A percentile compares a stretch with the other conserved stretches of the same genome.
These are phyloP conservation scores for Penicillium expansum DNA, from an alignment of 2,329 filamentous ascomycete genomes.

Conservation along the genomic window DNA sequence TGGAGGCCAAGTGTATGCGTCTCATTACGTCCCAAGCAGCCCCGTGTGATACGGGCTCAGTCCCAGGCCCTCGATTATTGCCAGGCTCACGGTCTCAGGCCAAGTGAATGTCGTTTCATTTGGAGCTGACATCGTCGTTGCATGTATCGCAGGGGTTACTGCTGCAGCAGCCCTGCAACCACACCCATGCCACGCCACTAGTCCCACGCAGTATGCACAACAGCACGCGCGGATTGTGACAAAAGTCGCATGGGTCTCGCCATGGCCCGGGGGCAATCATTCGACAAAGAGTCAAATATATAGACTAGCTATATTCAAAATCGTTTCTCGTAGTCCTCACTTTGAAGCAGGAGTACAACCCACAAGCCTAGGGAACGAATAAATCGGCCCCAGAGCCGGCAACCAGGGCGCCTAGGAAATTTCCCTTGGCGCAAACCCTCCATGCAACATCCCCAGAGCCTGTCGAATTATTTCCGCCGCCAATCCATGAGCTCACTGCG, in stretches of 20 bases:
- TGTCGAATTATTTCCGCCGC: slow-evolving; percentile 22
- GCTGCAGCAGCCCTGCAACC: background rate
- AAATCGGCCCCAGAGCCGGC: slow-evolving; percentile 36
- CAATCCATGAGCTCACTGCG: slow-evolving; percentile 49
- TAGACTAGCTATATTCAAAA: background rate
- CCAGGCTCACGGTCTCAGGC: background rate
- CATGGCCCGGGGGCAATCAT: background rate
- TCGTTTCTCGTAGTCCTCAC: background rate
- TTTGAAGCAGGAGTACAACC: background rate
- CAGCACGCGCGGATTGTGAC: background rate
- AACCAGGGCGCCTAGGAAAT: slow-evolving; percentile 36
- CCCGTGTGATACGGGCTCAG: too few species aligned
- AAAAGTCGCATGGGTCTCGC: background rate
- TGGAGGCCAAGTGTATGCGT: background rate
- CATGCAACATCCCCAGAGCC: slow-evolving; percentile 32
- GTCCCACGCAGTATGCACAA: background rate
- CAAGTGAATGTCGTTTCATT: background rate
- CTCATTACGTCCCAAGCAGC: background rate
- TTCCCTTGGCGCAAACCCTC: slow-evolving; percentile 40
- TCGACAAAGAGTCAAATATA: background rate
- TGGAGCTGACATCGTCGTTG: background rate
- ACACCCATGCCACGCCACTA: background rate
- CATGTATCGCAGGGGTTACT: background rate
- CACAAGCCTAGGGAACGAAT: slow-evolving; percentile 27
- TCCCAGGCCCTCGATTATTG: background rate